phyloP scores from a whole-genome alignment of 768 basidiomycete species.

The Lanmaoa rubissima region DNA sequence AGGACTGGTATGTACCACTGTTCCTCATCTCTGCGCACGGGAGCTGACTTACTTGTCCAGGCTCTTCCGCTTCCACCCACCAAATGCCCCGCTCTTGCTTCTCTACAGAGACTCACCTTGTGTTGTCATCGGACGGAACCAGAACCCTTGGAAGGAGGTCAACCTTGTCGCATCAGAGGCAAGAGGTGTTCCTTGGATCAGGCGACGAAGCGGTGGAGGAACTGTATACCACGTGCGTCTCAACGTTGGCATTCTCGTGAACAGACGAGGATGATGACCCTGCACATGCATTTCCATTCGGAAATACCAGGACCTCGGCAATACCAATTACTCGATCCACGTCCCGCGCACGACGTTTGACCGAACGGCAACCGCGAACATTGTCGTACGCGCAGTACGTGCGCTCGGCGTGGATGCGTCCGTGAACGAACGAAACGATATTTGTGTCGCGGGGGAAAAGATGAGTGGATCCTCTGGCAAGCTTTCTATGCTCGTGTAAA shows the following conservation, averaged over 20 bases:
- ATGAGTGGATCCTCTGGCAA: slow-evolving; percentile 52
- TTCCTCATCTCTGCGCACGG: slow-evolving; percentile 27
- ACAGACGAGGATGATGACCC: not conserved
- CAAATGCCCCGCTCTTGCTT: slow-evolving; percentile 69
- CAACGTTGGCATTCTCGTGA: not conserved
- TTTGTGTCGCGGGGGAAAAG: slow-evolving; percentile 84
- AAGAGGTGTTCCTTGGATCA: slow-evolving; percentile 68
- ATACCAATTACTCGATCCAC: slow-evolving; percentile 96
- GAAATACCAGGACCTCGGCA: slow-evolving; percentile 79
- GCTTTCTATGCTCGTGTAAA: not conserved
- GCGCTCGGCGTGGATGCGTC: slow-evolving; percentile 72
- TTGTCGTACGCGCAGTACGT: slow-evolving; percentile 76
- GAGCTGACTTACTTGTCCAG: slow-evolving; percentile 37
- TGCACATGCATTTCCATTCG: not conserved
- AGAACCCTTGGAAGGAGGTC: slow-evolving; percentile 98
- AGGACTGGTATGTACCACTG: slow-evolving; percentile 69
- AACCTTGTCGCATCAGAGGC: slow-evolving; percentile 60
- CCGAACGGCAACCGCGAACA: slow-evolving; percentile 68
- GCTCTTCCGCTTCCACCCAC: slow-evolving; percentile 77
- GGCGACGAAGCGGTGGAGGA: slow-evolving; percentile 89
- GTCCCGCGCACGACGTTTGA: slow-evolving; percentile 80
- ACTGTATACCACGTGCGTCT: slow-evolving; percentile 90
- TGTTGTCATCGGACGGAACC: slow-evolving; percentile 92
- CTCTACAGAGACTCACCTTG: slow-evolving; percentile 87
- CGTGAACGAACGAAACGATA: slow-evolving; percentile 89